phyloP scores from a whole-genome alignment of 2,329 filamentous ascomycete species.

The Scleromitrula shiraiana region DNA sequence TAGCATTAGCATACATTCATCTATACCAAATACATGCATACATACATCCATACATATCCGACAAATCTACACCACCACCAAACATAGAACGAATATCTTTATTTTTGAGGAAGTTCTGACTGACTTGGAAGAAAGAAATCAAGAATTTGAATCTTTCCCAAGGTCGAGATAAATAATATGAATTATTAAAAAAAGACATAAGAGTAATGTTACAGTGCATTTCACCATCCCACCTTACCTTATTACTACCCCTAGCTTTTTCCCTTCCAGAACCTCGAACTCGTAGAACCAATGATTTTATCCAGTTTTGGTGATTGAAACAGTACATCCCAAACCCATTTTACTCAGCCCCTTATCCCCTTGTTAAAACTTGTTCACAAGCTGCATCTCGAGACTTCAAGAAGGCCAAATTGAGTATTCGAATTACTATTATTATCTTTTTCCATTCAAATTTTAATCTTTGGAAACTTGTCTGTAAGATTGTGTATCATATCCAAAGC shows the following conservation, averaged over 20 bases:
- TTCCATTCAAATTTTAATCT: neutral
- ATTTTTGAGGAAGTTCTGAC: too few relatives aligned
- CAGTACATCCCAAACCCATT: slow-evolving; percentile 3
- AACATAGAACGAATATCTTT: too few relatives aligned
- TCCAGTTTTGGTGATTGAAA: neutral
- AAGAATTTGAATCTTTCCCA: too few relatives aligned
- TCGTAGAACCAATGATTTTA: neutral
- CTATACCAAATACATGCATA: neutral
- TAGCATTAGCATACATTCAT: neutral
- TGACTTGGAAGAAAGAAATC: too few relatives aligned
- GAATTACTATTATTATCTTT: slow-evolving; percentile 11
- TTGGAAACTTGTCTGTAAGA: neutral
- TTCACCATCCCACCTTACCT: too few relatives aligned
- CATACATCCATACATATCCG: neutral
- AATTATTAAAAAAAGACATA: too few relatives aligned
- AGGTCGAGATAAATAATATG: too few relatives aligned
- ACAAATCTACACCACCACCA: too few relatives aligned
- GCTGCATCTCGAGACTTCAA: slow-evolving; percentile 8
- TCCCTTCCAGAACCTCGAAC: neutral
- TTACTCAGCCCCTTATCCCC: slow-evolving; percentile 8
- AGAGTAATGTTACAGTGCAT: slow-evolving; percentile 11
- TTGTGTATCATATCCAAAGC: neutral
- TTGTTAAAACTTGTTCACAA: neutral
- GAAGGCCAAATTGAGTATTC: slow-evolving; percentile 1
- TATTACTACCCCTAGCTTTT: slow-evolving; percentile 4